These are phyloP conservation scores for Teratosphaeria destructans DNA, from an alignment of 2,329 filamentous ascomycete genomes.

Conservation along the genomic window DNA sequence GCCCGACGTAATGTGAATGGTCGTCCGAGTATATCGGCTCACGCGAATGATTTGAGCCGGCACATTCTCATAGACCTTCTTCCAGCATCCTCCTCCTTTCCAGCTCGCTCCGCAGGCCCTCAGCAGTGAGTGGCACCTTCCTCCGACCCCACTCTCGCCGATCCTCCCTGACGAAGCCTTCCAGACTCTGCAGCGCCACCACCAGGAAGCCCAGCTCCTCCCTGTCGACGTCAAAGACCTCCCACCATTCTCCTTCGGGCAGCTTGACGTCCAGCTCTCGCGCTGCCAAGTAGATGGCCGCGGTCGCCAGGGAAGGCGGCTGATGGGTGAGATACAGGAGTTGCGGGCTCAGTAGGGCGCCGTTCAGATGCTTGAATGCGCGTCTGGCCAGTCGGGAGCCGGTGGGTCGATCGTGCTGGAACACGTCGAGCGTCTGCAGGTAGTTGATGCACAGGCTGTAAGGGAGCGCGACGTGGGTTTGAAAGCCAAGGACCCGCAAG, in stretches of 20 bases:
- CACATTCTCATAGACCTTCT: slow-evolving; percentile 5
- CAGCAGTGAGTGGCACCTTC: slow-evolving; percentile 50
- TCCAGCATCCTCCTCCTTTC: slow-evolving; percentile 36
- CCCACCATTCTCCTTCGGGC: slow-evolving; percentile 87
- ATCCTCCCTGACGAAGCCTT: slow-evolving; percentile 56
- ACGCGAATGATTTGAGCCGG: neutral
- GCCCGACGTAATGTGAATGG: neutral
- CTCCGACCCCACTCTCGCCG: slow-evolving; percentile 40
- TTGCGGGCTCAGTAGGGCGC: slow-evolving; percentile 75
- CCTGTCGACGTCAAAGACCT: slow-evolving; percentile 90
- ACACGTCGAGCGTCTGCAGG: slow-evolving; percentile 74
- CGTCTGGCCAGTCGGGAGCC: slow-evolving; percentile 50
- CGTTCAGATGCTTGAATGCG: slow-evolving; percentile 72
- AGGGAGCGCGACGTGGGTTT: slow-evolving; percentile 75
- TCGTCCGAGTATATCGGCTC: neutral
- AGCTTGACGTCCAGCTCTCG: slow-evolving; percentile 66
- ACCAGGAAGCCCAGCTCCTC: slow-evolving; percentile 92
- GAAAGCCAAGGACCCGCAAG: slow-evolving; percentile 65
- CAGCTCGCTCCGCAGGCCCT: slow-evolving; percentile 50
- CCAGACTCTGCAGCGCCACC: slow-evolving; percentile 70
- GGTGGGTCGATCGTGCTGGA: slow-evolving; percentile 25
- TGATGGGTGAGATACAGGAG: slow-evolving; percentile 87
- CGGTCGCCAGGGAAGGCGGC: slow-evolving; percentile 71
- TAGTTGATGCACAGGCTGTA: slow-evolving; percentile 85
- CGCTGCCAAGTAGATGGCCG: slow-evolving; percentile 82